Evolutionary conservation across 257 asterid species (phyloP), one percentile per base, ranked within the genome.

Genomic region (Solanum piurae): DNA sequence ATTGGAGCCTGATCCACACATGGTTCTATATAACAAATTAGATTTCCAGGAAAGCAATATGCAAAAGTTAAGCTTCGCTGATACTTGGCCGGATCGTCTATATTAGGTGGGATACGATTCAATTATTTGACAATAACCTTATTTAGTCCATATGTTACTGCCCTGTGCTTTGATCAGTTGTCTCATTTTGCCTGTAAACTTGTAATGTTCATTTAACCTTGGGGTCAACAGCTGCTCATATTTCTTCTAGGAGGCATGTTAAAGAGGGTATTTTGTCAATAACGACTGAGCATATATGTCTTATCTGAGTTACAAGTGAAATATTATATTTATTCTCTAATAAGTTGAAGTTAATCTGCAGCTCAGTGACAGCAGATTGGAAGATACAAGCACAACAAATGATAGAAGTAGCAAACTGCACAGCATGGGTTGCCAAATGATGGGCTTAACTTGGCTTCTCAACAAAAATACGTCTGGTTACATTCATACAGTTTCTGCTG

Each of bases 371-470:
- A 92, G 88, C 89, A 91, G 91, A 94, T 92, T 91, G 93, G 96
- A 89, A 94, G 91, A 10, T 86, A 88, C 36, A 87, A 37, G 31
- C 42, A 5, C 5, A 29, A 29, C 76, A 31, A 83, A 89, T 16
- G 98, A 94, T 72, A 93, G 99, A 2, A 93, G 93, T 9, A 91
- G 93, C 40, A 93, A 92, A 86, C 93, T 97, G 96, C 88, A 91
- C 89, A 91, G 88, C 79, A 73, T 96, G 86, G 98, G 94, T 86
- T 97, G 99, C 93, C 96, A 96, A 91, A 94, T 97, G 66, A 95
- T 97, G 99, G 99, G 99, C 83, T 94, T 97, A 92, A 97, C 99
- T 92, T 97, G 99, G 99, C 96, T 97, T 12, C 91, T 97, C 66
- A 98, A 98, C 16, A 95, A 97, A 23, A 97, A 97, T 97, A 95